phyloP scores from a whole-genome alignment of 306 rosid genomes.

The Herpetospermum pedunculosum region DNA sequence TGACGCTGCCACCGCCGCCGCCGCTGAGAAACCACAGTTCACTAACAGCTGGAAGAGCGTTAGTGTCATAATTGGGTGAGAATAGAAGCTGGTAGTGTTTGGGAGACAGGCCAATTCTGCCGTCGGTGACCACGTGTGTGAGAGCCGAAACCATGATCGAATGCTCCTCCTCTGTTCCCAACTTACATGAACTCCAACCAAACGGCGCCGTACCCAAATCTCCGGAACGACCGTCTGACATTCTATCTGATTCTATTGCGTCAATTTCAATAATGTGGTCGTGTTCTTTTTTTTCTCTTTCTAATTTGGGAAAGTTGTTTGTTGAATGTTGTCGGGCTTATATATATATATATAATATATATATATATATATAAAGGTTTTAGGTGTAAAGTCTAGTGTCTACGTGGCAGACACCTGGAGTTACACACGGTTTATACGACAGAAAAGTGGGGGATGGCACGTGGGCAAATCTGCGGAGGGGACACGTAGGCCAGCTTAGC shows the following conservation, averaged over 20 bases:
- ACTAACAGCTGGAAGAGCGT: background rate
- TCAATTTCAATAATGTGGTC: too few relatives aligned
- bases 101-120: background rate
- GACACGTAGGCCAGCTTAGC: background rate
- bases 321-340: too few relatives aligned
- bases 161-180: constrained; percentile 26
- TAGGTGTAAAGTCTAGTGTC: background rate
- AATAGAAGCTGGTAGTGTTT: background rate
- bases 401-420: background rate
- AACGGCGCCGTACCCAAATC: background rate
- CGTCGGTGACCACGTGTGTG: constrained; percentile 23
- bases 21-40: background rate
- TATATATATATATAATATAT: too few relatives aligned
- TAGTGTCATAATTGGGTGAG: background rate
- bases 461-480: background rate
- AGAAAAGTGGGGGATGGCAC: background rate
- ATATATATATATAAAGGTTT: background rate
- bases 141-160: constrained; percentile 47
- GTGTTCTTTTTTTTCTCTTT: too few relatives aligned
- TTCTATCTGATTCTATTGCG: too few relatives aligned
- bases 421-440: background rate
- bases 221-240: background rate
- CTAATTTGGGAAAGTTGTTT: too few relatives aligned
- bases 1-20: background rate
- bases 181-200: background rate